Conservation (phyloP, 106 monocot species). For the Dendrobium huoshanense region DNA sequence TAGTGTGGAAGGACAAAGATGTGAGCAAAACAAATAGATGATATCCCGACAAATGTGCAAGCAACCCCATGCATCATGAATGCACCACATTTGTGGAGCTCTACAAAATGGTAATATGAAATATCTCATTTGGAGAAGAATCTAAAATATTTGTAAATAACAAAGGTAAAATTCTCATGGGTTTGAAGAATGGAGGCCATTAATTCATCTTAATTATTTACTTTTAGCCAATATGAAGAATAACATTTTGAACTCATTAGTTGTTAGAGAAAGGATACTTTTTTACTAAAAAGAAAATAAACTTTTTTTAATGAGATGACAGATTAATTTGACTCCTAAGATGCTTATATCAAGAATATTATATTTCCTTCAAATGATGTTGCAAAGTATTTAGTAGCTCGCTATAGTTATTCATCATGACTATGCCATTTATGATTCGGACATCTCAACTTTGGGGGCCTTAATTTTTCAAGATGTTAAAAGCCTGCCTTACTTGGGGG, state of each 20-base stretch:
- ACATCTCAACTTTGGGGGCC: neutral
- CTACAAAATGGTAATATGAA: neutral
- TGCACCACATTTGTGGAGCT: neutral
- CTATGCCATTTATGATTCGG: slow-evolving; percentile 13
- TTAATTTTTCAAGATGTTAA: slow-evolving; percentile 1
- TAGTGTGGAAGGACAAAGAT: neutral
- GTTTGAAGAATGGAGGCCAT: neutral
- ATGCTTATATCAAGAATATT: slow-evolving; percentile 8
- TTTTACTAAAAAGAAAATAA: neutral
- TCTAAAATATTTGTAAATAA: slow-evolving; percentile 3
- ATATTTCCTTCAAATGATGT: slow-evolving; percentile 11
- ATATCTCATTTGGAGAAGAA: neutral
- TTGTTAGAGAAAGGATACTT: neutral
- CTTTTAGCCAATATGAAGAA: slow-evolving; percentile 8
- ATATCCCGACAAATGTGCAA: neutral
- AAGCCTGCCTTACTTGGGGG: slow-evolving; percentile 1
- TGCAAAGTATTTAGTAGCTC: neutral
- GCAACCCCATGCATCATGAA: neutral
- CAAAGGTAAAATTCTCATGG: too few species aligned
- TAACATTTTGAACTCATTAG: slow-evolving; percentile 14
- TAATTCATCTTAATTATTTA: neutral
- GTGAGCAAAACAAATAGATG: neutral
- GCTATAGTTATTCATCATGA: neutral
- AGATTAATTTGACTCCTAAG: neutral
- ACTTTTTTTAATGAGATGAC: slow-evolving; percentile 10